phyloP scores from a whole-genome alignment of 306 rosid genomes.

The Macrotyloma uniflorum region DNA sequence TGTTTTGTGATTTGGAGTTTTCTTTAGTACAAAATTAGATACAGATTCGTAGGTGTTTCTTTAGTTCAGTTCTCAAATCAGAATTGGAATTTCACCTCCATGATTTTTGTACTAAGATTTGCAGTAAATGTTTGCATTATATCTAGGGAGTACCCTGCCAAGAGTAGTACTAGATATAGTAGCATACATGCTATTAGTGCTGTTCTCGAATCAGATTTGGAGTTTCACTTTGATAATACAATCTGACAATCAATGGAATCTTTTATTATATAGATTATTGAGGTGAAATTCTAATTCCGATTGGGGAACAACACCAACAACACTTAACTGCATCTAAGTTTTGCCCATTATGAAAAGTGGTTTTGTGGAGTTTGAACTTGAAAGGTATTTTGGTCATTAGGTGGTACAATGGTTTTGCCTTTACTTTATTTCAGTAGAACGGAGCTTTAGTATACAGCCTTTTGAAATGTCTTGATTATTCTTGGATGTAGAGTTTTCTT shows the following conservation, averaged over 20 bases:
- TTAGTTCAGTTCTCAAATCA: not conserved
- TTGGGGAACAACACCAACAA: no score
- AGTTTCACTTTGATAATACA: no score
- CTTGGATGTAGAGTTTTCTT: not conserved
- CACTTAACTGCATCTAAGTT: no score
- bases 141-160: not conserved
- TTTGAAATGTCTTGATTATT: not conserved
- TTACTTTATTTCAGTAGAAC: not conserved
- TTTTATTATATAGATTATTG: no score
- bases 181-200: not conserved
- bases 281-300: no score
- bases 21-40: not conserved
- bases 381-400: not conserved
- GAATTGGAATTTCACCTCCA: not conserved
- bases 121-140: not conserved
- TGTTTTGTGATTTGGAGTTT: not conserved
- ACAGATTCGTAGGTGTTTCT: not conserved
- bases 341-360: not conserved
- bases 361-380: not conserved
- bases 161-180: not conserved
- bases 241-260: no score
- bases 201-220: not conserved
- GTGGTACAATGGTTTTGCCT: not conserved
- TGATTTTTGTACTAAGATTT: no score
- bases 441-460: not conserved